Percentiles rank a stretch among this genome's conserved stretches.
Evolutionary conservation across 495 filamentous ascomycete species (phyloP).

Genomic region (Penicillium canescens): DNA sequence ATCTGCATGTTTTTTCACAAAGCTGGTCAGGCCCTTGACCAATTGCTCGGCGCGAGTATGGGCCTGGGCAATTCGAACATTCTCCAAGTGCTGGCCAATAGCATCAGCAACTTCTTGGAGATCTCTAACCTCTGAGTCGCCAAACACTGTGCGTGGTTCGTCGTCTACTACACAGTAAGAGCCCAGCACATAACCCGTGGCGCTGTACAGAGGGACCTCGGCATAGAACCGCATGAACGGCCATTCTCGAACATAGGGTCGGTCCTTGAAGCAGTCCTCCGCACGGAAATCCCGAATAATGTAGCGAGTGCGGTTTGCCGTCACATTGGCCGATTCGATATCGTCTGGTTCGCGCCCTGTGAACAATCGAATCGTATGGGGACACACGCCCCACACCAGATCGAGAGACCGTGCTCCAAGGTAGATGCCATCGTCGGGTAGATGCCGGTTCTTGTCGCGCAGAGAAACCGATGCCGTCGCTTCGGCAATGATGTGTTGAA

Average conservation of each 20-base stretch:
- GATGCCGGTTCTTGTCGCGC: constrained; percentile 29
- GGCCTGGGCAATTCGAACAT: constrained; percentile 26
- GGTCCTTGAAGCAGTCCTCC: constrained; percentile 49
- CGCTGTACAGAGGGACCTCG: constrained; percentile 61
- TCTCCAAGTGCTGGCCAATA: constrained; percentile 33
- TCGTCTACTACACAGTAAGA: constrained; percentile 62
- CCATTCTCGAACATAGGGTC: constrained; percentile 41
- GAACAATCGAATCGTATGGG: constrained; percentile 42
- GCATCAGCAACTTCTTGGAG: constrained; percentile 36
- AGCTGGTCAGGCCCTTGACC: constrained; percentile 33
- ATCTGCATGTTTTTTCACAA: constrained; percentile 29
- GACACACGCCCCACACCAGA: constrained; percentile 46
- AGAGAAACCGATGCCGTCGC: constrained; percentile 56
- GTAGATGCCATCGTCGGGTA: constrained; percentile 41
- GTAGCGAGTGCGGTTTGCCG: constrained; percentile 39
- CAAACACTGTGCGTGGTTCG: constrained; percentile 40
- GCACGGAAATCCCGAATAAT: constrained; percentile 51
- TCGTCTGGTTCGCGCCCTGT: constrained; percentile 24
- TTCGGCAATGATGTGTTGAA: constrained; percentile 64
- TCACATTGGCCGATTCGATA: constrained; percentile 22
- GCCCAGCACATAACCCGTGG: constrained; percentile 60
- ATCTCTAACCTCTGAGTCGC: constrained; percentile 23
- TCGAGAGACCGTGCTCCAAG: constrained; percentile 47
- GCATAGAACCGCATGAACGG: constrained; percentile 59
- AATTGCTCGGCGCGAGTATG: constrained; percentile 30